Evolutionary conservation across 495 filamentous ascomycete species (phyloP), one percentile per base, ranked within the genome.

Genomic region (Penicillium fimorum): DNA sequence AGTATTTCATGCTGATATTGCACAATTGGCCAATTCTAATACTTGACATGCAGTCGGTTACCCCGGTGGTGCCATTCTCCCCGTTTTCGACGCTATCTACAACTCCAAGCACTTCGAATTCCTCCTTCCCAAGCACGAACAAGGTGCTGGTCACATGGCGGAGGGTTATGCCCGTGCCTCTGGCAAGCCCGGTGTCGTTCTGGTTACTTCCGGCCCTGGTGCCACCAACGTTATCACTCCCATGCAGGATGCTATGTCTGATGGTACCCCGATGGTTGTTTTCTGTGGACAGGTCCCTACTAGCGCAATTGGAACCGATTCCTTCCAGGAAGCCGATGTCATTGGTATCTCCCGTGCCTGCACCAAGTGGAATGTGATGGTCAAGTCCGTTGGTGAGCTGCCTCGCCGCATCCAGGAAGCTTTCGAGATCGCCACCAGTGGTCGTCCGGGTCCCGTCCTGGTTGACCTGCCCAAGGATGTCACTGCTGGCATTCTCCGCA

Each of bases 341-440:
- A 67, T 84, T n/a, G 81, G 82, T 56, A 82, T 87, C 61, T 80
- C 80, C 24, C 72, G 81, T 65, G 75, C 82, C 37, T 84, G 83
- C 64, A 86, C 83, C 32, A 85, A 86, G 67, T 87, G 83, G 84
- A 86, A 85, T 49, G 78, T 81, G 25, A 82, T 84, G 79, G 82
- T 85, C 46, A 83, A 83, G 70, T 81, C 76, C 49, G 76, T 84
- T 48, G 81, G 76, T 20, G 82, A 84, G 57, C 75, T 86, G 40
- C 83, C 83, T 32, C 73, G 76, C 50, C 71, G 78, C 37, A 85
- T 87, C 43, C 82, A 84, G 52, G 81, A 84, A 62, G 84, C 83
- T 13, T 87, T 87, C 55, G 81, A 84, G 65, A 84, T 84, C 53
- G 84, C 83, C 15, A 84, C 76, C 4, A 79, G 73, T 38, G 83